A percentile compares a stretch with the other conserved stretches of the same genome.
phyloP scores from a whole-genome alignment of 2,329 filamentous ascomycete species.

The Rutstroemia sp. region DNA sequence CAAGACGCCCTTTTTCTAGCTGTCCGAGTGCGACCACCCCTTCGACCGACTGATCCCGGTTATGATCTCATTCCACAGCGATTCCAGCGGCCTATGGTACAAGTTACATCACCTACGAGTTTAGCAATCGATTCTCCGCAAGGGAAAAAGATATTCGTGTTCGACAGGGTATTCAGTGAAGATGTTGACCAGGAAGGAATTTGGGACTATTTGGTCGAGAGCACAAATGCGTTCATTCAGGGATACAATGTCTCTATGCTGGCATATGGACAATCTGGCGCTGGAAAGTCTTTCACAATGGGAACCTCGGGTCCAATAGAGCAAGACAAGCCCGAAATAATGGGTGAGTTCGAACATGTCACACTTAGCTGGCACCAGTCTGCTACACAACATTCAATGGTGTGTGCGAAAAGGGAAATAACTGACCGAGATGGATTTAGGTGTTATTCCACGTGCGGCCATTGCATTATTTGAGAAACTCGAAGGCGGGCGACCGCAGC shows the following conservation, averaged over 20 bases:
- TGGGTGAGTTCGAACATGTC: constrained; percentile 55
- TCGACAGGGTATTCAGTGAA: constrained; percentile 87
- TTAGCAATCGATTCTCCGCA: constrained; percentile 85
- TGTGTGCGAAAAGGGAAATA: constrained; percentile 4
- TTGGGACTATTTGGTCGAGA: constrained; percentile 91
- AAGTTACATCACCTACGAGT: constrained; percentile 78
- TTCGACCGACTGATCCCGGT: constrained; percentile 77
- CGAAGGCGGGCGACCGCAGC: constrained; percentile 41
- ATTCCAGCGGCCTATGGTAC: constrained; percentile 88
- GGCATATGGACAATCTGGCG: constrained; percentile 94
- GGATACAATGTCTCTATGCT: constrained; percentile 98
- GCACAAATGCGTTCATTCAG: constrained; percentile 81
- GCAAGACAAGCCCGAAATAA: constrained; percentile 59
- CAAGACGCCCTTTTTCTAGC: constrained; percentile 43
- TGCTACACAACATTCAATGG: constrained; percentile 2
- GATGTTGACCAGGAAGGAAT: constrained; percentile 80
- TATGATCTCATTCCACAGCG: constrained; percentile 93
- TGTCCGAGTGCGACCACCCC: constrained; percentile 83
- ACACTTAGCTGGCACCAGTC: constrained; percentile 6
- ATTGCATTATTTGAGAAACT: constrained; percentile 82
- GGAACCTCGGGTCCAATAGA: constrained; percentile 83
- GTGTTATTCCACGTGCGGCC: constrained; percentile 91
- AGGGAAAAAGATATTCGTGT: constrained; percentile 90
- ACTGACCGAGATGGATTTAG: constrained; percentile 36
- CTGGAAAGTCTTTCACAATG: constrained; percentile 98